Percentiles rank a stretch among this genome's conserved stretches.
Conservation (phyloP, 139 green algal genomes). For the Axilococcus clingmanii region DNA sequence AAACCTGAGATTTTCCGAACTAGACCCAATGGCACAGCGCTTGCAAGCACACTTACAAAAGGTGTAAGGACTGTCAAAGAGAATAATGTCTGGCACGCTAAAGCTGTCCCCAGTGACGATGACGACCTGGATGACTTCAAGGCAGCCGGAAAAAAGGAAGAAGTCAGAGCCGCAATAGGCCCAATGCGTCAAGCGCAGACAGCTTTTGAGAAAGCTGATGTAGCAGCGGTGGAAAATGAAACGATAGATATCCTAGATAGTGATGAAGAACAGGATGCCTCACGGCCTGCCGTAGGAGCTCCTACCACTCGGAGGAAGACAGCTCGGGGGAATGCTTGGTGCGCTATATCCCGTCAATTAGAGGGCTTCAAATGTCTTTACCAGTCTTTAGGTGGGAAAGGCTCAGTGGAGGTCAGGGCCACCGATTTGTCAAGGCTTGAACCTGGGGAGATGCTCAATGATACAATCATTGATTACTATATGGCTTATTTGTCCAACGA, state of each 20-base stretch:
- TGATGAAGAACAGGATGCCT: conserved; percentile 1
- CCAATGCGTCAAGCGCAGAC: no score
- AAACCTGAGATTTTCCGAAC: no score
- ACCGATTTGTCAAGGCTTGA: conserved; percentile 66
- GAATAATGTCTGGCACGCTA: no score
- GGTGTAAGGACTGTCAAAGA: no score
- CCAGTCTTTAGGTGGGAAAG: conserved; percentile 27
- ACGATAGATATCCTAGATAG: background rate
- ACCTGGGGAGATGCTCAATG: conserved; percentile 78
- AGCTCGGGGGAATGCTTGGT: background rate
- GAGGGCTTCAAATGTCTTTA: conserved; percentile 42
- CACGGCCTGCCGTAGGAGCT: background rate
- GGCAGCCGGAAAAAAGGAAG: no score
- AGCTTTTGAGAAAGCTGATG: no score
- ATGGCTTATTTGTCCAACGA: conserved; percentile 26
- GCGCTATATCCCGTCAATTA: background rate
- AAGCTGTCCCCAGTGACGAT: no score
- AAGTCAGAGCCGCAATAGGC: no score
- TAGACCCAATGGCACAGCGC: no score
- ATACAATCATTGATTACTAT: conserved; percentile 93
- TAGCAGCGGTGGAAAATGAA: no score
- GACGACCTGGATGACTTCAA: no score
- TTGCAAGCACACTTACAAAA: no score
- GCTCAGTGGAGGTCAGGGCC: conserved; percentile 40
- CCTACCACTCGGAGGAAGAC: background rate